Evolutionary conservation across 129 eudicot genomes (phyloP).

Genomic region (Flaveria ramosissima): DNA sequence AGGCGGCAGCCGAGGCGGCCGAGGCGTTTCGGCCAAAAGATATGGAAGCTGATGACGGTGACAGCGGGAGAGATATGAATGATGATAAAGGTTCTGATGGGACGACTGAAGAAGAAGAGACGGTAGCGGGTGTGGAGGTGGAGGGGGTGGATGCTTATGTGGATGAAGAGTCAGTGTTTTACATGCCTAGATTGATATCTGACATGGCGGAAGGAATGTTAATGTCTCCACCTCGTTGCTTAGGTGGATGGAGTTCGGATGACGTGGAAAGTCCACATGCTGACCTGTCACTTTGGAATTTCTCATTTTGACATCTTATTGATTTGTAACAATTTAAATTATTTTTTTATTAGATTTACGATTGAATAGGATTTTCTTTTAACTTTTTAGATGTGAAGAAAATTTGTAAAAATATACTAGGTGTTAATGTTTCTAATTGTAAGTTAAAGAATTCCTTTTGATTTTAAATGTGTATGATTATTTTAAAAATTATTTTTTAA

Average conservation of each 20-base stretch:
- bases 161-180: slow-evolving; percentile 50
- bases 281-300: slow-evolving; percentile 60
- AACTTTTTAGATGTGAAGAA: no score
- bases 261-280: slow-evolving; percentile 41
- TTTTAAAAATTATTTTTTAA: no score
- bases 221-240: slow-evolving; percentile 58
- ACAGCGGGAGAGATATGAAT: neutral
- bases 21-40: slow-evolving; percentile 47
- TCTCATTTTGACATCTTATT: slow-evolving; percentile 28
- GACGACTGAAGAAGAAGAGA: slow-evolving; percentile 12
- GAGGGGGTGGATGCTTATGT: slow-evolving; percentile 20
- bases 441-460: no score
- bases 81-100: slow-evolving; percentile 14
- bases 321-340: no score
- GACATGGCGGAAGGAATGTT: slow-evolving; percentile 59
- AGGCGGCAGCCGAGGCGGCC: slow-evolving; percentile 67
- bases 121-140: neutral
- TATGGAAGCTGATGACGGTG: slow-evolving; percentile 18
- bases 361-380: no score
- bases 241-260: slow-evolving; percentile 35
- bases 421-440: no score
- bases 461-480: no score
- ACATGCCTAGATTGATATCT: slow-evolving; percentile 47
- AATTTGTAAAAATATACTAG: no score
- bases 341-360: neutral